Conservation (phyloP, 2,329 filamentous ascomycete genomes). For the Botrytis squamosa region DNA sequence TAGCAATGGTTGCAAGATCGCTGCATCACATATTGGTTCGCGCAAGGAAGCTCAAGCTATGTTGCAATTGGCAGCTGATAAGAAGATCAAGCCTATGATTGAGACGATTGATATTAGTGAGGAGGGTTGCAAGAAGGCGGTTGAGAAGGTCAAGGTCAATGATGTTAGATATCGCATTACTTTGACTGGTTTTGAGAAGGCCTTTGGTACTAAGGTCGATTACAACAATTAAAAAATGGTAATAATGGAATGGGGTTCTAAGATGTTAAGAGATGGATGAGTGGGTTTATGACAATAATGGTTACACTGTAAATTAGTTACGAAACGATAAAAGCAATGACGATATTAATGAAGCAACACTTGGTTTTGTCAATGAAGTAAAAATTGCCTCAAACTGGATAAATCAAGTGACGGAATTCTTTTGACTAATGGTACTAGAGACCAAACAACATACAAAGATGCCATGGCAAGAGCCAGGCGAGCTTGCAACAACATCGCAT, state of each 20-base stretch:
- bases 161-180: constrained; percentile 73
- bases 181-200: constrained; percentile 65
- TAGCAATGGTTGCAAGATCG: constrained; percentile 51
- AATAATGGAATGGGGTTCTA: background rate
- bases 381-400: background rate
- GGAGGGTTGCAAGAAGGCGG: constrained; percentile 63
- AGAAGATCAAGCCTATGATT: constrained; percentile 58
- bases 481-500: no score
- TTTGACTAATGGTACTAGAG: no score
- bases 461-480: no score
- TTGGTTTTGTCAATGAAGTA: background rate
- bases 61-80: constrained; percentile 57
- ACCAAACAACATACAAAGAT: no score
- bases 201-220: constrained; percentile 46
- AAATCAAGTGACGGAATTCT: no score
- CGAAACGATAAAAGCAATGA: background rate
- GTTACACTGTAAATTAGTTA: background rate
- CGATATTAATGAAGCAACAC: background rate
- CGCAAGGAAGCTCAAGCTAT: constrained; percentile 60
- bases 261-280: background rate
- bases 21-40: constrained; percentile 41
- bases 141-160: constrained; percentile 67
- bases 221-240: background rate
- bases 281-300: background rate
- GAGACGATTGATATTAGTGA: constrained; percentile 36